phyloP scores from a whole-genome alignment of 2,329 filamentous ascomycete species.

The Penicillium sp. region DNA sequence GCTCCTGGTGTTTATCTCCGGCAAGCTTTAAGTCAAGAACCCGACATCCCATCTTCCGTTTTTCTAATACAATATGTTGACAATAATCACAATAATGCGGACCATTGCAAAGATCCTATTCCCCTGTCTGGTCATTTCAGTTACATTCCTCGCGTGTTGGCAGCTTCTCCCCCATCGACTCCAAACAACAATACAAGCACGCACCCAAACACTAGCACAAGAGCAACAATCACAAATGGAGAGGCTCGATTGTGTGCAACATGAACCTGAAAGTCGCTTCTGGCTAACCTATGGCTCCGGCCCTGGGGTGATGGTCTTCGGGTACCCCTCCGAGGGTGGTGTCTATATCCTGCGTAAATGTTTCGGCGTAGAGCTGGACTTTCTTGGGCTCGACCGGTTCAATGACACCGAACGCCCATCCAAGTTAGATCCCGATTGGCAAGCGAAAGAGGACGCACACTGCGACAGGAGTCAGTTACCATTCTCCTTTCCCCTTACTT shows the following conservation, averaged over 20 bases:
- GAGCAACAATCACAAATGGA: not conserved
- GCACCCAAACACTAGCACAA: not conserved
- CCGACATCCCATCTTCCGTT: not conserved
- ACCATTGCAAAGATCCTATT: not conserved
- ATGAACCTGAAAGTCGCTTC: not conserved
- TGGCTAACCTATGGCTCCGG: not conserved
- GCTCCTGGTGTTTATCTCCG: not conserved
- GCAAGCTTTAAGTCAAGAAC: not conserved
- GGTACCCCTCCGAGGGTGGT: conserved; percentile 10
- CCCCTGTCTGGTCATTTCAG: not conserved
- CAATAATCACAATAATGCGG: not conserved
- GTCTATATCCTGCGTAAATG: conserved; percentile 3
- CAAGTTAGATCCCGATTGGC: conserved; percentile 2
- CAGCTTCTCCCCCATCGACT: not conserved
- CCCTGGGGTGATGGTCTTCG: conserved; percentile 1
- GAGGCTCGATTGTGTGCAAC: not conserved
- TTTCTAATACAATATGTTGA: not conserved
- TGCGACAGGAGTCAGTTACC: conserved; percentile 10
- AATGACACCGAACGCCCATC: not conserved
- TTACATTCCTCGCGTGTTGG: not conserved
- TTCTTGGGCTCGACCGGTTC: conserved; percentile 10
- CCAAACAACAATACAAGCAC: not conserved
- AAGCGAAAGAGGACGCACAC: conserved; percentile 11
- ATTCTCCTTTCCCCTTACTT: not conserved
- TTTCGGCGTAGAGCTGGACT: conserved; percentile 12